A percentile compares a stretch with the other conserved stretches of the same genome.
Conservation (phyloP, 805 yeast genomes). For the Hanseniaspora singularis region DNA sequence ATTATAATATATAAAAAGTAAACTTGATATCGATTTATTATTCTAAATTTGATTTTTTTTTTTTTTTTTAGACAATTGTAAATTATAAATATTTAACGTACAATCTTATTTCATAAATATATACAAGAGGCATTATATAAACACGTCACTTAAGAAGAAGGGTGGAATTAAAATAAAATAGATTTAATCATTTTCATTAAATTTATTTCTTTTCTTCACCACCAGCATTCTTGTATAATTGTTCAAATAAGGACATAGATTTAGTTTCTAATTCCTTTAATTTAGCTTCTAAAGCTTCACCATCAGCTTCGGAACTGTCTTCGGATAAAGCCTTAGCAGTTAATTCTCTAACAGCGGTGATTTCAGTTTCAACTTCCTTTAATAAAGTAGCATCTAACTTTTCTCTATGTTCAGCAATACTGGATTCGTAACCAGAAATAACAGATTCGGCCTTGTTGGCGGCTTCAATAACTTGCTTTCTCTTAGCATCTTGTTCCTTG, state of each 20-base stretch:
- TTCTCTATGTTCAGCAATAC: conserved; percentile 62
- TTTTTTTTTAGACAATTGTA: too few relatives aligned
- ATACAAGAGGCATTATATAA: neutral
- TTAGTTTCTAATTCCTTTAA: conserved; percentile 65
- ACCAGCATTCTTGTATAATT: conserved; percentile 32
- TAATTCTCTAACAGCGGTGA: conserved; percentile 49
- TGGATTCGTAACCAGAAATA: conserved; percentile 78
- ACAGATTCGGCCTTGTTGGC: conserved; percentile 69
- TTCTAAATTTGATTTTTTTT: neutral
- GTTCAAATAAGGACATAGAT: conserved; percentile 65
- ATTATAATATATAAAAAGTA: too few relatives aligned
- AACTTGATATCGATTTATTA: too few relatives aligned
- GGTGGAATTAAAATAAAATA: conserved; percentile 1
- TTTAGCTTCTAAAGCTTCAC: conserved; percentile 53
- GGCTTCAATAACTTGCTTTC: conserved; percentile 68
- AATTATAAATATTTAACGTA: neutral
- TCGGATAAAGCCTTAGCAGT: conserved; percentile 49
- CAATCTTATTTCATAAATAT: neutral
- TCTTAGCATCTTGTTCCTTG: conserved; percentile 78
- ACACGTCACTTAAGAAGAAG: too few relatives aligned
- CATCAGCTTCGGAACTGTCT: conserved; percentile 41
- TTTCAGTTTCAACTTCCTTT: conserved; percentile 38
- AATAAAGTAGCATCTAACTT: conserved; percentile 40
- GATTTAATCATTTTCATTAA: neutral
- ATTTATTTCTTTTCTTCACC: conserved; percentile 12